These are phyloP conservation scores for Aspergillaceae sp. DNA, from an alignment of 2,329 filamentous ascomycete species.

Conservation along the genomic window DNA sequence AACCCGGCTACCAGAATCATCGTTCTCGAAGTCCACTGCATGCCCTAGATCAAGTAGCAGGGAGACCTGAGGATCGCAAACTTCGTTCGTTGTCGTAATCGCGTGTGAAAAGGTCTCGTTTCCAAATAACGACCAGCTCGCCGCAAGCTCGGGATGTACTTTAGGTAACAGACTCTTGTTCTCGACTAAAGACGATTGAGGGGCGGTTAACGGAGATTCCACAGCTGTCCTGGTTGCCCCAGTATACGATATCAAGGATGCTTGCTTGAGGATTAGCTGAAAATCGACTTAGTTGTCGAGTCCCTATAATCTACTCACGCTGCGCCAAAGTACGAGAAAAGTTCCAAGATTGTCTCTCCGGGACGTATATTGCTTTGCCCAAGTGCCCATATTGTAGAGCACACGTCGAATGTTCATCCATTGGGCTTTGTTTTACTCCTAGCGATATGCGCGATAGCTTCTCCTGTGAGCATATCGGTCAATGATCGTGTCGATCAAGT, in stretches of 20 bases:
- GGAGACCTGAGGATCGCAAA: slow-evolving; percentile 29
- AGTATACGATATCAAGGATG: slow-evolving; percentile 19
- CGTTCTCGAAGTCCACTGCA: slow-evolving; percentile 31
- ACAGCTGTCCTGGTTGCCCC: slow-evolving; percentile 22
- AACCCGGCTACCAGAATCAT: slow-evolving; percentile 17
- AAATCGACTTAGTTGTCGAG: background rate
- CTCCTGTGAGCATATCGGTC: slow-evolving; percentile 24
- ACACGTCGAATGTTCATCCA: slow-evolving; percentile 46
- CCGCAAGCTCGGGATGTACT: slow-evolving; percentile 29
- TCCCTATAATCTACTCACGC: slow-evolving; percentile 12
- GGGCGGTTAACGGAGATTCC: slow-evolving; percentile 12
- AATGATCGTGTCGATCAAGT: background rate
- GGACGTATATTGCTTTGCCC: slow-evolving; percentile 44
- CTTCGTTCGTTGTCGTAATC: slow-evolving; percentile 18
- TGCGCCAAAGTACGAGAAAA: slow-evolving; percentile 34
- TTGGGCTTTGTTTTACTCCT: slow-evolving; percentile 39
- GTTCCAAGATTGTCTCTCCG: slow-evolving; percentile 41
- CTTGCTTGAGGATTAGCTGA: slow-evolving; percentile 8
- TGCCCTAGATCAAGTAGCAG: slow-evolving; percentile 43
- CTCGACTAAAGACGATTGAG: slow-evolving; percentile 10
- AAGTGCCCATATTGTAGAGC: slow-evolving; percentile 52
- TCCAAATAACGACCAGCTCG: slow-evolving; percentile 20
- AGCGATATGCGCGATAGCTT: slow-evolving; percentile 15
- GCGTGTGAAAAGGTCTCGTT: slow-evolving; percentile 26
- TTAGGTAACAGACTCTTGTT: slow-evolving; percentile 18